Conservation (phyloP, 345 rosid genomes). For the Microcos paniculata region DNA sequence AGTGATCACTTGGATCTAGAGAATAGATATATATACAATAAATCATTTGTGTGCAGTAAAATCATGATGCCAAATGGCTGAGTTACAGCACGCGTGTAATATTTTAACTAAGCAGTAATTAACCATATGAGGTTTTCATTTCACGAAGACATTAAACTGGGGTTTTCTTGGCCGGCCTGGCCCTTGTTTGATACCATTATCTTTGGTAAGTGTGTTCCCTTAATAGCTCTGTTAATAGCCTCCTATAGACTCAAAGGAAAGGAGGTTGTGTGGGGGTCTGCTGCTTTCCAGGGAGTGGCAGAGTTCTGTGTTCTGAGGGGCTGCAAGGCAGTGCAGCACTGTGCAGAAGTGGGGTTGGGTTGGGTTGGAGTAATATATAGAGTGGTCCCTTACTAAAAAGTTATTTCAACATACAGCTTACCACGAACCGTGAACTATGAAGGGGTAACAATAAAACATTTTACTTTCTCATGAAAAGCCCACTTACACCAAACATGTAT, state of each 20-base stretch:
- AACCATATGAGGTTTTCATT: slow-evolving; percentile 6
- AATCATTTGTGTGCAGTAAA: background rate
- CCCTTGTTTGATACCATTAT: too few species aligned
- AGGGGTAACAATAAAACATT: background rate
- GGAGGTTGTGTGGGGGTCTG: too few species aligned
- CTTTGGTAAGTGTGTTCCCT: background rate
- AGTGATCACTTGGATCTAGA: background rate
- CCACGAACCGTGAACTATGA: too few species aligned
- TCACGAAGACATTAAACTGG: background rate
- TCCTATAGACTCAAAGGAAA: background rate
- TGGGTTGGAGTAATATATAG: background rate
- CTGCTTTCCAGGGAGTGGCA: background rate
- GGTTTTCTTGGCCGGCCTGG: background rate
- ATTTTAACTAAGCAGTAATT: background rate
- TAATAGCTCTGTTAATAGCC: background rate
- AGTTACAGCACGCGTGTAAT: slow-evolving; percentile 15
- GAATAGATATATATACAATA: background rate
- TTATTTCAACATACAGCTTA: background rate
- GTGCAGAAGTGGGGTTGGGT: slow-evolving; percentile 3
- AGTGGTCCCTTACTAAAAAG: background rate
- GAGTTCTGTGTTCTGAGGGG: too few species aligned
- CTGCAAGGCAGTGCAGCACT: background rate
- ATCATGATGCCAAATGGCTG: background rate
- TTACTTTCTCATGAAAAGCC: background rate
- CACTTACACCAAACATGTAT: background rate